These are phyloP conservation scores for Xerocomellus amylosporus DNA, from an alignment of 768 basidiomycete genomes.

Conservation along the genomic window DNA sequence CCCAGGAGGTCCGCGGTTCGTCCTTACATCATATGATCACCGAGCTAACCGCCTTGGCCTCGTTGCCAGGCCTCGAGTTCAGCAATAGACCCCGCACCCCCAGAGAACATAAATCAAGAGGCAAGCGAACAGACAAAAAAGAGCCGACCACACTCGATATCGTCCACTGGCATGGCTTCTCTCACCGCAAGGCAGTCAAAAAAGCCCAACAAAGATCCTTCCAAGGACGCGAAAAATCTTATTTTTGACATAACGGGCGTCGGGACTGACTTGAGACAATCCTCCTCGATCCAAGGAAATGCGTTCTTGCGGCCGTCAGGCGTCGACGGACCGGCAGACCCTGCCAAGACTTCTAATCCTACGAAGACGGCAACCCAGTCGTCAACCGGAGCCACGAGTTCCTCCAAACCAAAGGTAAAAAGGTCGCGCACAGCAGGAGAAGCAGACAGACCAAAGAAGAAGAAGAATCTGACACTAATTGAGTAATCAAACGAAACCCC, in stretches of 20 bases:
- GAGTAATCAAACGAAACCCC: constrained; percentile 22
- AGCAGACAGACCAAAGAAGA: constrained; percentile 22
- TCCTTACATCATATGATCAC: constrained; percentile 19
- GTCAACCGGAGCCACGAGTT: constrained; percentile 3
- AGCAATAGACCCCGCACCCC: constrained; percentile 4
- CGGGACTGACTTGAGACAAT: constrained; percentile 47
- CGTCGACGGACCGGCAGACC: constrained; percentile 19
- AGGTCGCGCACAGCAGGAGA: constrained; percentile 23
- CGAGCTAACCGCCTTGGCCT: constrained; percentile 14
- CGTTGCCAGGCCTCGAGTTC: constrained; percentile 20
- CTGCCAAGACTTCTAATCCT: constrained; percentile 6
- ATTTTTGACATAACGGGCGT: constrained; percentile 48
- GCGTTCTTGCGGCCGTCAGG: constrained; percentile 24
- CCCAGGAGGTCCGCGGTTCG: constrained; percentile 22
- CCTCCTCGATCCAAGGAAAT: constrained; percentile 15
- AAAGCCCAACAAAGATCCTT: constrained; percentile 19
- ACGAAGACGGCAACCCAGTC: constrained; percentile 3
- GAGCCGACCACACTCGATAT: constrained; percentile 23
- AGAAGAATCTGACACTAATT: constrained; percentile 22
- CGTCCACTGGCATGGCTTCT: constrained; percentile 10
- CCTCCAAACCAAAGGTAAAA: constrained; percentile 18
- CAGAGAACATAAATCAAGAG: constrained; percentile 12
- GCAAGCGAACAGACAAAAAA: constrained; percentile 25
- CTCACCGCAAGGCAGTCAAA: constrained; percentile 11
- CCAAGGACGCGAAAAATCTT: constrained; percentile 42